Percentiles rank a stretch among this genome's conserved stretches.
phyloP scores from a whole-genome alignment of 805 yeast genomes.

The Lachancea lanzarotensis region DNA sequence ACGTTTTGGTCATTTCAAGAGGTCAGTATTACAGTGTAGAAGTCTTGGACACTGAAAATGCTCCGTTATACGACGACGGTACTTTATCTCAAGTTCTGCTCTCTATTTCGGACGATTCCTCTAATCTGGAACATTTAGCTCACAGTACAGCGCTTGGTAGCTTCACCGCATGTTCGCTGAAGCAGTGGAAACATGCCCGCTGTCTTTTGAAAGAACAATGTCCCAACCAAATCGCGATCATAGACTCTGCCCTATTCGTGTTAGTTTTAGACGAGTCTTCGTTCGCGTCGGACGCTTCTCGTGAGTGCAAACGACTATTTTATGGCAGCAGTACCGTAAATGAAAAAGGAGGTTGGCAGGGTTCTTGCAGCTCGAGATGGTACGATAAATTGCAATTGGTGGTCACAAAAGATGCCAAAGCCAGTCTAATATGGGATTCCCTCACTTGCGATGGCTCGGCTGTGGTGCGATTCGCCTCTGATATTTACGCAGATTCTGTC shows the following conservation, averaged over 20 bases:
- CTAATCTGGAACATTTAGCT: constrained; percentile 52
- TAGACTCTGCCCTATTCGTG: constrained; percentile 77
- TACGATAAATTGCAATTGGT: constrained; percentile 84
- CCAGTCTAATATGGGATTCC: constrained; percentile 87
- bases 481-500: constrained; percentile 84
- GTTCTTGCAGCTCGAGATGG: constrained; percentile 92
- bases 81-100: constrained; percentile 62
- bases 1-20: constrained; percentile 66
- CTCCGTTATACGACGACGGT: constrained; percentile 56
- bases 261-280: constrained; percentile 72
- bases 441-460: constrained; percentile 92
- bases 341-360: constrained; percentile 66
- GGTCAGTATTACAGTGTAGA: constrained; percentile 87
- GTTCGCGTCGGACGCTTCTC: constrained; percentile 16
- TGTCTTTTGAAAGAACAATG: constrained; percentile 38
- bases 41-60: constrained; percentile 63
- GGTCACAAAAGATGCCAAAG: constrained; percentile 77
- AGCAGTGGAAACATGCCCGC: constrained; percentile 75
- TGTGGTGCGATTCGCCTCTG: constrained; percentile 79
- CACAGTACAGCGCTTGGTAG: constrained; percentile 68
- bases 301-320: constrained; percentile 53
- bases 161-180: constrained; percentile 78
- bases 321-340: constrained; percentile 75
- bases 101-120: constrained; percentile 63
- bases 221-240: constrained; percentile 35